phyloP scores from a whole-genome alignment of 495 filamentous ascomycete genomes.

The Lasiosphaeria hispida region DNA sequence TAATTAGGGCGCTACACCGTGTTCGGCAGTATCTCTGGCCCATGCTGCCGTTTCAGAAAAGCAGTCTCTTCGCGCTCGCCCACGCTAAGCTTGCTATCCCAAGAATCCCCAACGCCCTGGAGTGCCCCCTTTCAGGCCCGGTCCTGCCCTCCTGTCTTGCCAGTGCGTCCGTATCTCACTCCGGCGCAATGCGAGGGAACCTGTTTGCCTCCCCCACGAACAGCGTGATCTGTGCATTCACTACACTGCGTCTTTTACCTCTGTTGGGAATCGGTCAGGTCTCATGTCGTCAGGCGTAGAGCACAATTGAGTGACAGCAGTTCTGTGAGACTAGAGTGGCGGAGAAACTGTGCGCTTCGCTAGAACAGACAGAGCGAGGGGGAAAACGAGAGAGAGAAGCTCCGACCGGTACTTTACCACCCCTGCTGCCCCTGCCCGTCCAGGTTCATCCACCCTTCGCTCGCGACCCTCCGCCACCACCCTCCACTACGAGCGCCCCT shows the following conservation, averaged over 20 bases:
- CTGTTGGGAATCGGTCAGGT: no score
- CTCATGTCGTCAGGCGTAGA: no score
- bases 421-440: slow-evolving; percentile 10
- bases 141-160: no score
- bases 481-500: slow-evolving; percentile 22
- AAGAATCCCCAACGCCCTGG: no score
- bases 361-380: not conserved
- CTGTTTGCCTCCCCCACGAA: no score
- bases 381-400: not conserved
- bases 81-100: not conserved
- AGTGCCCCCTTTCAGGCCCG: no score
- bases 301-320: no score
- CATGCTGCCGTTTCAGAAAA: slow-evolving; percentile 7
- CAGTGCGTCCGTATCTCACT: no score
- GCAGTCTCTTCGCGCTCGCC: not conserved
- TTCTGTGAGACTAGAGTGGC: not conserved
- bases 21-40: slow-evolving; percentile 1
- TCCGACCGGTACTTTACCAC: slow-evolving; percentile 17
- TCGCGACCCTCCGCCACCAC: slow-evolving; percentile 15
- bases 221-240: no score
- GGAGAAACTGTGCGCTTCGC: not conserved
- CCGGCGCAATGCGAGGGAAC: no score
- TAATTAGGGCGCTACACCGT: not conserved
- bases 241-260: no score
- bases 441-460: slow-evolving; percentile 4